Conservation (phyloP, 176 grass and related monocot species). For the Musa itinerans region DNA sequence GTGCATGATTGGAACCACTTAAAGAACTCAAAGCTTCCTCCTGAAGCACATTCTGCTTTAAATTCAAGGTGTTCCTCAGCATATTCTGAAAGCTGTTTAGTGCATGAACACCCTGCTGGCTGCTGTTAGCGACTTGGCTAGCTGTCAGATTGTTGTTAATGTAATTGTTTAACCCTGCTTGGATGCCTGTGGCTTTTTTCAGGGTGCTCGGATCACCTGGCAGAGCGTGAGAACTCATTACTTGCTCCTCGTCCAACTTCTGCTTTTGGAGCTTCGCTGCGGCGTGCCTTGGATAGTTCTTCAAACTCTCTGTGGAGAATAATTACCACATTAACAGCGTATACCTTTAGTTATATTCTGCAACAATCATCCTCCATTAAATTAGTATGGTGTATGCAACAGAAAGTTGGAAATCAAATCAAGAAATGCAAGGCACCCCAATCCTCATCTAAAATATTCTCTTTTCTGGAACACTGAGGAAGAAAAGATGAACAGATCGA, state of each 20-base stretch:
- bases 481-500: too few species aligned
- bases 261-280: slow-evolving; percentile 23
- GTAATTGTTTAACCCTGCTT: slow-evolving; percentile 35
- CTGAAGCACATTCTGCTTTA: slow-evolving; percentile 46
- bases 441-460: too few species aligned
- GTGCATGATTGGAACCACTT: slow-evolving; percentile 32
- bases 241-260: slow-evolving; percentile 54
- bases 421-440: too few species aligned
- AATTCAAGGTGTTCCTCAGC: slow-evolving; percentile 34
- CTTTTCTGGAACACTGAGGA: too few species aligned
- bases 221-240: slow-evolving; percentile 32
- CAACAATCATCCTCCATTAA: too few species aligned
- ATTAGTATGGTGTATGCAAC: too few species aligned
- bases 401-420: too few species aligned
- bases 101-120: slow-evolving; percentile 37
- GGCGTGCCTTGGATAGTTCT: slow-evolving; percentile 10
- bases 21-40: slow-evolving; percentile 53
- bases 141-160: slow-evolving; percentile 31
- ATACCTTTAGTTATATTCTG: background rate
- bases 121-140: slow-evolving; percentile 23
- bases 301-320: slow-evolving; percentile 17
- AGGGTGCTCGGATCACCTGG: slow-evolving; percentile 36
- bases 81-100: slow-evolving; percentile 73
- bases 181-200: slow-evolving; percentile 27
- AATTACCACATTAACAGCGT: background rate